phyloP scores from a whole-genome alignment of 805 yeast genomes.

The Ogataea paraovalis region DNA sequence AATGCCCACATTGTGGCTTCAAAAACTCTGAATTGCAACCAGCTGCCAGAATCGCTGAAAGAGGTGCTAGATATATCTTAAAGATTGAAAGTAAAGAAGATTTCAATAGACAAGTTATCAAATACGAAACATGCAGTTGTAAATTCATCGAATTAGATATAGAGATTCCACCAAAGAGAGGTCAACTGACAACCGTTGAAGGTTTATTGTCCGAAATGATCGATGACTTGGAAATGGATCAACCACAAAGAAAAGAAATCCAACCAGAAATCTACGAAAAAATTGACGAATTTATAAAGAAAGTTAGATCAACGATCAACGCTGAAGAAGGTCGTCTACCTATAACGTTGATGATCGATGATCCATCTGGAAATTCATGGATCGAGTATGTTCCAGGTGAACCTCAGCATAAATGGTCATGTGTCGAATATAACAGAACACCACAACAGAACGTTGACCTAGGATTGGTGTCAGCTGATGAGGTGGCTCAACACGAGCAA shows the following conservation, averaged over 20 bases:
- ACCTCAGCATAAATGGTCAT: conserved; percentile 86
- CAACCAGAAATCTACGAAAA: conserved; percentile 76
- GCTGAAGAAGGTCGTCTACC: conserved; percentile 72
- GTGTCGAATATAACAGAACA: conserved; percentile 73
- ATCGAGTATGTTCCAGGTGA: conserved; percentile 85
- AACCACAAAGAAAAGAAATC: conserved; percentile 65
- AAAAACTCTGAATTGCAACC: conserved; percentile 92
- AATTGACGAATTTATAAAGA: conserved; percentile 64
- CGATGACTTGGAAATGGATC: conserved; percentile 76
- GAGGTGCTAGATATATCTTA: conserved; percentile 72
- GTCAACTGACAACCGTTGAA: conserved; percentile 89
- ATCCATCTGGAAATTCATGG: conserved; percentile 98
- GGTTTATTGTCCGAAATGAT: conserved; percentile 83
- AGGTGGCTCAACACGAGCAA: conserved; percentile 51
- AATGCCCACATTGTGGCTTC: conserved; percentile 91
- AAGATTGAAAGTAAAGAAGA: conserved; percentile 67
- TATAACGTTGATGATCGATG: conserved; percentile 74
- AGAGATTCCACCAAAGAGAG: conserved; percentile 93
- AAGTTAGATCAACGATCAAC: conserved; percentile 55
- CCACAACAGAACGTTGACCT: conserved; percentile 83
- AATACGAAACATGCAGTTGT: conserved; percentile 80
- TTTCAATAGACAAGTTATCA: conserved; percentile 86
- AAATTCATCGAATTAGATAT: conserved; percentile 80
- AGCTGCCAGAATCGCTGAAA: conserved; percentile 88
- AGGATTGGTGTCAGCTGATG: conserved; percentile 73